Conservation (phyloP, 371 early-diverging fungal species). For the Mortierella sp. region DNA sequence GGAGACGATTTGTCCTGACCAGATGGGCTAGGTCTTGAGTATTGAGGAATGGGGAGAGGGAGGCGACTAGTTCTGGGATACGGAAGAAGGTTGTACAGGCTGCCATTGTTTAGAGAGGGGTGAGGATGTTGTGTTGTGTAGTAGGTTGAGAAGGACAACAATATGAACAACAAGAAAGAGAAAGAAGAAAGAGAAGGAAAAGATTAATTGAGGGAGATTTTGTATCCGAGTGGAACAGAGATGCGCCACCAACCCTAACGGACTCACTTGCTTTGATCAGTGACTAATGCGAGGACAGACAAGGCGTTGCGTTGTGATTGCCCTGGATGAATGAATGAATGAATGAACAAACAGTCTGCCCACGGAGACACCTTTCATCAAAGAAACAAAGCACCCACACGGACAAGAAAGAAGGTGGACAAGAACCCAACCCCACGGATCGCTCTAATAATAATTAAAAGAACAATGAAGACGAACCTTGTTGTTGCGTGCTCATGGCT, state of each 20-base stretch:
- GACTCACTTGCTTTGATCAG: not conserved
- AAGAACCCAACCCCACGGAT: not conserved
- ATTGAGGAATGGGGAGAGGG: not conserved
- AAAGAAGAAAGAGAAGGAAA: not conserved
- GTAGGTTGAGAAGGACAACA: not conserved
- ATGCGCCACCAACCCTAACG: conserved; percentile 7
- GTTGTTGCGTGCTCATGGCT: not conserved
- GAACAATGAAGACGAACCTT: not conserved
- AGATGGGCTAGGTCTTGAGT: not conserved
- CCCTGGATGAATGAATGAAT: not conserved
- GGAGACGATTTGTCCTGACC: not conserved
- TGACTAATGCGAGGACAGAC: not conserved
- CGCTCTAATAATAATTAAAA: not conserved
- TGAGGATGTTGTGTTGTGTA: not conserved
- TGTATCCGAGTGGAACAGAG: not conserved
- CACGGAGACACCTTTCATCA: not conserved
- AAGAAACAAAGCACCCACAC: not conserved
- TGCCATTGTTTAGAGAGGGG: not conserved
- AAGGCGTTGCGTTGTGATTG: not conserved
- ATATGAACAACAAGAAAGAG: not conserved
- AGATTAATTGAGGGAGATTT: not conserved
- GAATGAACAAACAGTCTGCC: not conserved
- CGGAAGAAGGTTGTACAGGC: not conserved
- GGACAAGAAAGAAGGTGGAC: no score
- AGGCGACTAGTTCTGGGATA: conserved; percentile 3